phyloP scores from a whole-genome alignment of 108 stramenopile species.

The Aureococcus anophagefferens region DNA sequence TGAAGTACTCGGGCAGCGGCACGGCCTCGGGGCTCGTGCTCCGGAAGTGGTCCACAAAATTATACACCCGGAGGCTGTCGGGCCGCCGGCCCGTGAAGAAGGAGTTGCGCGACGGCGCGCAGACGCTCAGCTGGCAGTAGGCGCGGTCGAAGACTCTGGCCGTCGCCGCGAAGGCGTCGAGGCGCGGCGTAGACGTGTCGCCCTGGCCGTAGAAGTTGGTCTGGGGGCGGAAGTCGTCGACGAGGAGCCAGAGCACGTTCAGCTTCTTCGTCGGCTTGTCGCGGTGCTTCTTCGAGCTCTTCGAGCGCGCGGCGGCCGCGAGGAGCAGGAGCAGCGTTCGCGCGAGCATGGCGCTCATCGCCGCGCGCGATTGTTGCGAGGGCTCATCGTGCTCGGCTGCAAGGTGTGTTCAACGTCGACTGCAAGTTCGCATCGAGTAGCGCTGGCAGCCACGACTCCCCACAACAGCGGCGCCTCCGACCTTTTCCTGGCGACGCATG shows the following conservation, averaged over 20 bases:
- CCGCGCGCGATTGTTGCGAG: too few species aligned
- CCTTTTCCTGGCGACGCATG: too few species aligned
- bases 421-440: too few species aligned
- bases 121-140: conserved; percentile 14
- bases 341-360: too few species aligned
- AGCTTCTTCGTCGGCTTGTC: background rate
- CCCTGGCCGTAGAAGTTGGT: conserved; percentile 6
- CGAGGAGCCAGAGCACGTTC: conserved; percentile 8
- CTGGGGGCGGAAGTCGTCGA: conserved; percentile 17
- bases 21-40: background rate
- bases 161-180: conserved; percentile 6
- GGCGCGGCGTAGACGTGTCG: conserved; percentile 11
- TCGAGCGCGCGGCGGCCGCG: too few species aligned
- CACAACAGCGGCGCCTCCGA: too few species aligned
- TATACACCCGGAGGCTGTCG: conserved; percentile 10
- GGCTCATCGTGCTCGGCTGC: too few species aligned
- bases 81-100: conserved; percentile 18
- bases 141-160: conserved; percentile 16
- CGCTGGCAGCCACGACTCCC: too few species aligned
- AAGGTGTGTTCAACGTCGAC: too few species aligned
- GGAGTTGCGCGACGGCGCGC: conserved; percentile 15
- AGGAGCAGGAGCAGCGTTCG: too few species aligned
- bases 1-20: conserved; percentile 3
- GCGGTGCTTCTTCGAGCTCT: too few species aligned
- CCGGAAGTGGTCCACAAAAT: conserved; percentile 3